Base-by-base conservation (phyloP, 1,139 yeast species). In the Nakaseomyces sp. region DNA sequence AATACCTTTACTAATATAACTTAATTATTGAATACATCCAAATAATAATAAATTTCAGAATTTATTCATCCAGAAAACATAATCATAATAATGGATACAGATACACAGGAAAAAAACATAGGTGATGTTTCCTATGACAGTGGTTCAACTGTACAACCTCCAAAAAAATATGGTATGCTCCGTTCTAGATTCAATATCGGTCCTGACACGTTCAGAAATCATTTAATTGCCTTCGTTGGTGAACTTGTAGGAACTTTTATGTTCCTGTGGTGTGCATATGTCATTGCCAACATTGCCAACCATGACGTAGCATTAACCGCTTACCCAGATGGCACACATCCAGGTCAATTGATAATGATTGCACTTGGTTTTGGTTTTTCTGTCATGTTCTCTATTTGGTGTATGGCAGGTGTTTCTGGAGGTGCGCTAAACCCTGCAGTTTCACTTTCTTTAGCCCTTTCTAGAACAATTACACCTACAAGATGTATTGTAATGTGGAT, bases 341-440 rank as follows among this genome's bases (percentile, higher is more conserved):
- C 93, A 41, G 70, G 74, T 44, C 77, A 74, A 61, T 67, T 83
- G 56, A 72, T 81, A 50, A 81, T 83, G 87, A 86, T 86, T 58
- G 69, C 94, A 2, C 74, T 82, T 47, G 95, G 95, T 56, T 86
- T 86, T 65, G 95, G 95, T 49, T 82, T 84, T 58, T 79, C 87
- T 53, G 87, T 86, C 47, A 76, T 82, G 77, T 78, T 81, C 55
- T 76, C 76, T 51, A 85, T 83, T 42, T 79, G 80, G 58, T 69
- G 80, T 59, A 80, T 84, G 57, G 81, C 74, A 68, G 77, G 89
- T 64, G 74, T 85, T 47, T 81, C 91, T 43, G 95, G 95, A 58
- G 95, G 93, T 69, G 84, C 83, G 66, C 74, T 85, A 63, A 86
- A 86, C 69, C 95, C 95, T 10, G 88, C 93, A 42, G 95, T 86